Base-by-base conservation (phyloP, 345 rosid species). In the Boechera retrofracta region DNA sequence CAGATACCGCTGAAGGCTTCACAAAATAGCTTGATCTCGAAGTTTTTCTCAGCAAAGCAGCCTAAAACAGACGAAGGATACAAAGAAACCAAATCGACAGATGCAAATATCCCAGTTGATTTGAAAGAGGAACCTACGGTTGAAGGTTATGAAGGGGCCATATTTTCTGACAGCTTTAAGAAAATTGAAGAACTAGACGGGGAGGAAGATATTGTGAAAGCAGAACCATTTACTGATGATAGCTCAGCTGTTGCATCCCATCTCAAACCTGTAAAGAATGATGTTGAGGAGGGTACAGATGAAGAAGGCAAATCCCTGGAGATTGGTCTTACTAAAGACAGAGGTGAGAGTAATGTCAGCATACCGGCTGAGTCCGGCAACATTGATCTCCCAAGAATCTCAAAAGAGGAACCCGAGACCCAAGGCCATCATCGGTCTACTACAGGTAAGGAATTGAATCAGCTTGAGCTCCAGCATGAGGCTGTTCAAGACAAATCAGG, bases 11-110 rank as follows among this genome's bases (percentile, higher is more conserved):
- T 88, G 71, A 88, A 89, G 84, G 52, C 77, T 6, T 81, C 83
- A 48, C 86, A 80, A 38, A 89, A 86, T 59, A 83, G 77, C 67
- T 76, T 82, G 44, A 92, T 94, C 81, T 86, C 96, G 5, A 92
- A 87, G 70, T 94, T 90, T 77, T 94, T 90, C 81, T 69, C 82
- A 21, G 70, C 67, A 64, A 87, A 86, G 84, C 85, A 69, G 54
- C 74, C 83, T 15, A 87, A 81, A 77, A 74, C 77, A 69, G 86
- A 91, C 33, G 80, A 82, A 71, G 66, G 60, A 42, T 44, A 71
- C 35, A 59, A 10, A 18, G 85, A 82, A 56, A 79, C 77, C 65
- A 69, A 53, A 69, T 75, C 81, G 39, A 53, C 58, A 0, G 36
- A 56, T 39, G 56, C 28, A 5, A 78, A 64, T 74, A 53, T 39